phyloP scores from a whole-genome alignment of 2,329 filamentous ascomycete species.

The Colletotrichum tamarilloi region DNA sequence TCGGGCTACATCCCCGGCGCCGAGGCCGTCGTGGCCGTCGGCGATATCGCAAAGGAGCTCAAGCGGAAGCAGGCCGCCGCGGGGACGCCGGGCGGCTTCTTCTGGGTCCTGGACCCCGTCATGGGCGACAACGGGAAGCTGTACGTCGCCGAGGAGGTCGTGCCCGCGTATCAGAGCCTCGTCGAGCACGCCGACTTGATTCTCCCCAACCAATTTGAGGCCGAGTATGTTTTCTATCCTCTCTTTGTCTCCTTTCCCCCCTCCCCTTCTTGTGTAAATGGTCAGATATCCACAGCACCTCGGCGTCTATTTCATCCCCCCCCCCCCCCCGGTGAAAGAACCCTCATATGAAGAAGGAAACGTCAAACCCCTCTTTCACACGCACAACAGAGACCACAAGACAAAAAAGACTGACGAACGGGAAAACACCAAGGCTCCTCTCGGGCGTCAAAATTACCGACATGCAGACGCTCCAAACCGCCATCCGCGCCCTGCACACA shows the following conservation, averaged over 20 bases:
- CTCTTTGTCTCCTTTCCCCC: not conserved
- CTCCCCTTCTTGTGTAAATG: no score
- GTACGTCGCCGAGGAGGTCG: slow-evolving; percentile 91
- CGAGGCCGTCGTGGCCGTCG: slow-evolving; percentile 84
- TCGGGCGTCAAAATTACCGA: slow-evolving; percentile 87
- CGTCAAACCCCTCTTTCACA: no score
- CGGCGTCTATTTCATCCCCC: no score
- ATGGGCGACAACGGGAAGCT: slow-evolving; percentile 96
- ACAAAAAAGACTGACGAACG: not conserved
- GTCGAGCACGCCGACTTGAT: slow-evolving; percentile 89
- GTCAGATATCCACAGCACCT: not conserved
- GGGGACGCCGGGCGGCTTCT: slow-evolving; percentile 77
- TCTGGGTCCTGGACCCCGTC: slow-evolving; percentile 97
- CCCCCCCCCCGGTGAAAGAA: not conserved
- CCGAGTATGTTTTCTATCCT: slow-evolving; percentile 72
- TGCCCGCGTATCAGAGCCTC: slow-evolving; percentile 87
- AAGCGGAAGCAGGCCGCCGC: slow-evolving; percentile 70
- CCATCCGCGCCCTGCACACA: slow-evolving; percentile 81
- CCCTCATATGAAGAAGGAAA: no score
- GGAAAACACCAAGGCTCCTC: slow-evolving; percentile 69
- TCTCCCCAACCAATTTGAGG: slow-evolving; percentile 96
- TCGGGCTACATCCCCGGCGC: slow-evolving; percentile 95
- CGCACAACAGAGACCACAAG: no score
- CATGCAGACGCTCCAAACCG: slow-evolving; percentile 76
- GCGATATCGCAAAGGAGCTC: slow-evolving; percentile 84